Percentiles rank a stretch among this genome's conserved stretches.
phyloP scores from a whole-genome alignment of 768 basidiomycete genomes.

The Boletus fagicola region DNA sequence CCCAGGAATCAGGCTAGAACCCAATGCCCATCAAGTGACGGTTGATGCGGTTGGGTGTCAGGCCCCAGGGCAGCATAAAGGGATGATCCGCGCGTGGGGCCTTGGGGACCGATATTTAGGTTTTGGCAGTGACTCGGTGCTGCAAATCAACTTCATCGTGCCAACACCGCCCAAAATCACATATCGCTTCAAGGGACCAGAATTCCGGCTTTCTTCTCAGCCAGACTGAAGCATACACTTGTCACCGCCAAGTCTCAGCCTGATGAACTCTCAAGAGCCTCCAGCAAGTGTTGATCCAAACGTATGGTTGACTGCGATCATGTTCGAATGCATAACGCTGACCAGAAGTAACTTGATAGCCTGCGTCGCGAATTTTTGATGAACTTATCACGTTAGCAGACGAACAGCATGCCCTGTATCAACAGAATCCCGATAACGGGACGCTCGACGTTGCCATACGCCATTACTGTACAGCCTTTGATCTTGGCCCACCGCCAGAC shows the following conservation, averaged over 20 bases:
- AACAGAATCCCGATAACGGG: not conserved
- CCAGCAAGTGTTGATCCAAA: not conserved
- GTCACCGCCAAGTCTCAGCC: not conserved
- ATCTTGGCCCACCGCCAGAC: constrained; percentile 11
- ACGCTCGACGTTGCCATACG: constrained; percentile 11
- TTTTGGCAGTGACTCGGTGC: no score
- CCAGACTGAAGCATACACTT: not conserved
- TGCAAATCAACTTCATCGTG: no score
- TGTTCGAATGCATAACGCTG: not conserved
- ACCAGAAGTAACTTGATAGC: not conserved
- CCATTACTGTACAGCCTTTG: constrained; percentile 19
- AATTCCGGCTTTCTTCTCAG: not conserved
- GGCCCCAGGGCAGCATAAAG: no score
- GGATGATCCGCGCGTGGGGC: no score
- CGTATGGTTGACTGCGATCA: not conserved
- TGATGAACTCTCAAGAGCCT: not conserved
- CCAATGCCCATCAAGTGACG: no score
- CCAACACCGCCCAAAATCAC: not conserved
- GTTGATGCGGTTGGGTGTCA: no score
- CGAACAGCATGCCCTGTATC: constrained; percentile 8
- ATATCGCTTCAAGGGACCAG: not conserved
- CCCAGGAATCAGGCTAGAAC: no score
- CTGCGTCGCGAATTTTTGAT: constrained; percentile 28
- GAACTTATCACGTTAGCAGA: constrained; percentile 11
- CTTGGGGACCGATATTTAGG: no score